These are phyloP conservation scores for Metschnikowia noctiluminum DNA, from an alignment of 805 yeast species.

Conservation along the genomic window DNA sequence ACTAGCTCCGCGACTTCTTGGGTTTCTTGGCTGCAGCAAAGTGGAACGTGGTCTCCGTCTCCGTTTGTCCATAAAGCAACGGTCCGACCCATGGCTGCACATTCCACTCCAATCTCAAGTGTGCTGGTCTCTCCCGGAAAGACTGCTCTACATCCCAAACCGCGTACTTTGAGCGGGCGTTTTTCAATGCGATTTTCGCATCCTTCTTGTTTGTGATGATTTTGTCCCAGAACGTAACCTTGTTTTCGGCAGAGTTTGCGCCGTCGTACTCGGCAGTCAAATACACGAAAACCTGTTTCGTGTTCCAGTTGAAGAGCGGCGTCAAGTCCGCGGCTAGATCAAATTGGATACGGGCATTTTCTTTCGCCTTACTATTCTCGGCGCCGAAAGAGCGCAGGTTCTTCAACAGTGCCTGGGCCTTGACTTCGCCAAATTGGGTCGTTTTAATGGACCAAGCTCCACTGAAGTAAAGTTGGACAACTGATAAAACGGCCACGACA, in stretches of 20 bases:
- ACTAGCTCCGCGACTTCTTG: neutral
- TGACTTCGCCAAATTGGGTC: conserved; percentile 33
- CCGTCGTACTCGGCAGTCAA: conserved; percentile 80
- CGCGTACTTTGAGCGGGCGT: conserved; percentile 68
- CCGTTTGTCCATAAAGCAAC: conserved; percentile 60
- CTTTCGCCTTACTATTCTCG: conserved; percentile 62
- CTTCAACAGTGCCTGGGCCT: conserved; percentile 42
- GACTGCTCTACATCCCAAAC: conserved; percentile 79
- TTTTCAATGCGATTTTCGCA: conserved; percentile 52
- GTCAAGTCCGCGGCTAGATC: conserved; percentile 73
- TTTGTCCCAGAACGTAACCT: conserved; percentile 88
- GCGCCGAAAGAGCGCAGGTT: conserved; percentile 68
- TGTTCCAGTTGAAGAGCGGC: conserved; percentile 91
- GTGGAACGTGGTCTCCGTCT: conserved; percentile 23
- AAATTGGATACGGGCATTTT: conserved; percentile 67
- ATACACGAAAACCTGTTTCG: conserved; percentile 92
- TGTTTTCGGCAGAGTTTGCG: conserved; percentile 47
- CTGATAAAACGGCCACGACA: conserved; percentile 46
- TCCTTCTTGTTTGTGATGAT: conserved; percentile 59
- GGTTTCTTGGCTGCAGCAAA: conserved; percentile 27
- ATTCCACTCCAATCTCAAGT: conserved; percentile 78
- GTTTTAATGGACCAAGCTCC: conserved; percentile 45
- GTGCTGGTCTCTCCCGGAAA: conserved; percentile 62
- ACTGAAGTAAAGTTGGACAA: conserved; percentile 44
- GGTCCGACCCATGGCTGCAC: conserved; percentile 90